These are phyloP conservation scores for Acephala macrosclerotiorum DNA, from an alignment of 2,329 filamentous ascomycete species.

Conservation along the genomic window DNA sequence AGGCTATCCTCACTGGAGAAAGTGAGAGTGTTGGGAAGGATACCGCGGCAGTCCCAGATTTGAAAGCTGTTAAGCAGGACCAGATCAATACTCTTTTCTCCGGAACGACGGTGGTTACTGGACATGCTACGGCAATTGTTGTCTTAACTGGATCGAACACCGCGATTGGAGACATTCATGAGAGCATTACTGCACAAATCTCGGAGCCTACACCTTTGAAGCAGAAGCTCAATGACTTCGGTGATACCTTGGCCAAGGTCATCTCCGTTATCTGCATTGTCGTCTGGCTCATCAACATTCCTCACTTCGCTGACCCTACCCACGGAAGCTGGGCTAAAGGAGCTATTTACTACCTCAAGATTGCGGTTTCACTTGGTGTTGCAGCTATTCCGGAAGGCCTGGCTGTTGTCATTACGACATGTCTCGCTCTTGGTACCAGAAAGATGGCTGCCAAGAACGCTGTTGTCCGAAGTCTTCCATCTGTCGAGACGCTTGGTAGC, in stretches of 20 bases:
- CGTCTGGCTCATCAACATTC: slow-evolving; percentile 98
- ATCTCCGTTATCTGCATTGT: slow-evolving; percentile 96
- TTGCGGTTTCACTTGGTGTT: slow-evolving; percentile 96
- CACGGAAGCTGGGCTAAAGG: slow-evolving; percentile 96
- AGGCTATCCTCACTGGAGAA: slow-evolving; percentile 96
- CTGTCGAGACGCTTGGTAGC: slow-evolving; percentile 96
- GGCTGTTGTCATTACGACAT: slow-evolving; percentile 98
- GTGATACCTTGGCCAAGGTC: slow-evolving; percentile 94
- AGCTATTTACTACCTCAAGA: slow-evolving; percentile 99
- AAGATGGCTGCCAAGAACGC: slow-evolving; percentile 99
- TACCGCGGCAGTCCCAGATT: slow-evolving; percentile 71
- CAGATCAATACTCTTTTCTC: slow-evolving; percentile 99
- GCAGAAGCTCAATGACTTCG: slow-evolving; percentile 98
- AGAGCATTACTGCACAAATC: slow-evolving; percentile 97
- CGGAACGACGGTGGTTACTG: slow-evolving; percentile 94
- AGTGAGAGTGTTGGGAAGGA: slow-evolving; percentile 97
- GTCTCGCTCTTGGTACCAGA: slow-evolving; percentile 90
- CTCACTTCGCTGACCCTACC: slow-evolving; percentile 93
- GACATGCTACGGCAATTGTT: slow-evolving; percentile 89
- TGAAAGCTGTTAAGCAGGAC: slow-evolving; percentile 93
- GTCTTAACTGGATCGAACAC: slow-evolving; percentile 89
- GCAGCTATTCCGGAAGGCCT: slow-evolving; percentile 97
- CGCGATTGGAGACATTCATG: slow-evolving; percentile 97
- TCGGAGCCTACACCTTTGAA: slow-evolving; percentile 97
- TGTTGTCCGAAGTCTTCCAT: slow-evolving; percentile 93